Evolutionary conservation across 169 alveolate species (phyloP).

Genomic region (Plasmodium cynomolgi): DNA sequence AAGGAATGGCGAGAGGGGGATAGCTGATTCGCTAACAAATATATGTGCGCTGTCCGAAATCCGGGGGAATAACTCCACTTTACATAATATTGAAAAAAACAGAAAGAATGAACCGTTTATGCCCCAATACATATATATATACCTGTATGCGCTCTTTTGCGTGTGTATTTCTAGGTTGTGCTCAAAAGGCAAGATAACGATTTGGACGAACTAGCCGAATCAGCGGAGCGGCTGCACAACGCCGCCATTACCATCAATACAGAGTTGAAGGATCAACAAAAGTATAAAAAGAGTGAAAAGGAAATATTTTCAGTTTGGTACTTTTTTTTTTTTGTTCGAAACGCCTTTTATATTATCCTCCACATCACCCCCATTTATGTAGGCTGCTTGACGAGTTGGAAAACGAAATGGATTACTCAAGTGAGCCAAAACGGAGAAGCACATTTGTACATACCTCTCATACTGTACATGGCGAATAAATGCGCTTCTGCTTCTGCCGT

Average conservation of each 20-base stretch:
- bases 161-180: conserved; percentile 25
- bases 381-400: conserved; percentile 73
- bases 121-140: neutral
- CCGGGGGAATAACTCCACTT: neutral
- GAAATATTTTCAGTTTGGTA: neutral
- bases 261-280: conserved; percentile 80
- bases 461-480: neutral
- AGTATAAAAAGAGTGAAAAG: conserved; percentile 17
- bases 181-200: conserved; percentile 79
- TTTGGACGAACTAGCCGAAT: conserved; percentile 79
- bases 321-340: neutral
- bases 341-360: neutral
- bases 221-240: conserved; percentile 79
- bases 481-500: neutral
- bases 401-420: conserved; percentile 72
- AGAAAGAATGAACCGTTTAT: neutral
- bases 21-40: neutral
- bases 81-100: neutral
- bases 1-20: neutral
- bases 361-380: conserved; percentile 3
- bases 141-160: neutral
- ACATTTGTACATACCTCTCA: neutral
- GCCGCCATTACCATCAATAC: conserved; percentile 80
- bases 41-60: neutral
- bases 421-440: conserved; percentile 17